A percentile compares a stretch with the other conserved stretches of the same genome.
Evolutionary conservation across 257 asterid genomes (phyloP).

Genomic region (Solanum pinnatisectum): DNA sequence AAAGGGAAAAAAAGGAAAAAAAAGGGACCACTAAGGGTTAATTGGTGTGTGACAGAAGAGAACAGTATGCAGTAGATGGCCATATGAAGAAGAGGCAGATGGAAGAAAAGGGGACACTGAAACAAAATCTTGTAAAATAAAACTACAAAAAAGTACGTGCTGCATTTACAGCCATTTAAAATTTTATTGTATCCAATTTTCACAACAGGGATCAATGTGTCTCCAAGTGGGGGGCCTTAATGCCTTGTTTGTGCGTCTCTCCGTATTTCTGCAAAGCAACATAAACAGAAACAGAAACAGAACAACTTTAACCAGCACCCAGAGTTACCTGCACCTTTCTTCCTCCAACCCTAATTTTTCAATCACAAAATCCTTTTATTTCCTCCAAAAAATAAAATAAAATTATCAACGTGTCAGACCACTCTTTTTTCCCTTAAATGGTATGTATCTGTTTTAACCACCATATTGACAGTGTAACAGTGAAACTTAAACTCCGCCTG

Average conservation of each 20-base stretch:
- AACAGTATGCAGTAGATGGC: conserved; percentile 29
- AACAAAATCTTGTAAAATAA: conserved; percentile 7
- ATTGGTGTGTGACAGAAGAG: conserved; percentile 28
- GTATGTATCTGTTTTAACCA: background rate
- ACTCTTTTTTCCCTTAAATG: background rate
- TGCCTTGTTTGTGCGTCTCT: conserved; percentile 19
- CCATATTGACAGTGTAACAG: background rate
- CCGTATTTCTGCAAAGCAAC: conserved; percentile 9
- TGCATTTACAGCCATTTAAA: conserved; percentile 54
- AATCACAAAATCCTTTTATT: background rate
- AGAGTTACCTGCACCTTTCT: background rate
- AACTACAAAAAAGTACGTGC: conserved; percentile 36
- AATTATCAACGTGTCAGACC: background rate
- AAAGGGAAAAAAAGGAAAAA: background rate
- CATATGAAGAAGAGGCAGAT: conserved; percentile 56
- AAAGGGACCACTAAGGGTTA: conserved; percentile 54
- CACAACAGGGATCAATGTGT: conserved; percentile 41
- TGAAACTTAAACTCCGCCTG: background rate
- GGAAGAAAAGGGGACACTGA: conserved; percentile 49
- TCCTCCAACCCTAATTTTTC: conserved; percentile 6
- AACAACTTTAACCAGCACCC: background rate
- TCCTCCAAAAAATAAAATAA: background rate
- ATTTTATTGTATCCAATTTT: conserved; percentile 33
- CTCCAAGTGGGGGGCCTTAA: conserved; percentile 52
- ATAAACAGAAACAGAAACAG: conserved; percentile 1